Conservation (phyloP, 2,329 filamentous ascomycete species). For the Passalora sequoiae region DNA sequence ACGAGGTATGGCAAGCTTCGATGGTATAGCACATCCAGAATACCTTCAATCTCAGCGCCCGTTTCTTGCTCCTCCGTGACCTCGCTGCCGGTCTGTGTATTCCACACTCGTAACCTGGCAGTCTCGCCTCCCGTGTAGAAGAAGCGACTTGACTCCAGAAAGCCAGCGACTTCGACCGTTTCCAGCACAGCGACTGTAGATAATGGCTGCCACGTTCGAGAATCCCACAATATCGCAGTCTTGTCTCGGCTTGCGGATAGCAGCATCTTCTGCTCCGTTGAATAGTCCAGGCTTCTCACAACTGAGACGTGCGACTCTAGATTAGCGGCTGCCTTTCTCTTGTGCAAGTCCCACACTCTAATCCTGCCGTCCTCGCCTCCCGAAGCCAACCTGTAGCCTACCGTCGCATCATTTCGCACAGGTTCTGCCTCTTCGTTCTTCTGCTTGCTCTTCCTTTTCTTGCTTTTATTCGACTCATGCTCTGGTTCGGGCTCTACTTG, state of each 20-base stretch:
- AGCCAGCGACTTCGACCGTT: constrained; percentile 76
- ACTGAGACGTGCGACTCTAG: constrained; percentile 93
- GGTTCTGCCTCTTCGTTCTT: constrained; percentile 46
- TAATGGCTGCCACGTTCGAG: constrained; percentile 73
- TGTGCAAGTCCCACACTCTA: constrained; percentile 85
- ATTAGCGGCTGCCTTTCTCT: constrained; percentile 68
- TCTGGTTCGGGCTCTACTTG: constrained; percentile 43
- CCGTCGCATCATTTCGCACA: constrained; percentile 46
- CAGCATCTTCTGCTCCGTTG: constrained; percentile 64
- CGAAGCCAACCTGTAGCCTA: constrained; percentile 74
- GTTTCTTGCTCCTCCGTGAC: constrained; percentile 67
- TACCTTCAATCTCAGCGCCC: constrained; percentile 57
- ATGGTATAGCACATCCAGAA: constrained; percentile 67
- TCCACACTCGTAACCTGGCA: constrained; percentile 79
- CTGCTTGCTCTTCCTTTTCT: constrained; percentile 45
- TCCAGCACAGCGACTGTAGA: constrained; percentile 81
- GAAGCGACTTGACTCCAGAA: constrained; percentile 63
- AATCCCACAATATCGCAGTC: constrained; percentile 88
- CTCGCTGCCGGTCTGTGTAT: constrained; percentile 69
- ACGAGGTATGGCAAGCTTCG: constrained; percentile 64
- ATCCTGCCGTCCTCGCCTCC: constrained; percentile 93
- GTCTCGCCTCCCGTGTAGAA: constrained; percentile 82
- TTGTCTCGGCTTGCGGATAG: constrained; percentile 88
- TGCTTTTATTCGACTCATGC: constrained; percentile 25
- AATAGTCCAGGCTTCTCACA: constrained; percentile 82